Base-by-base conservation (phyloP, 805 yeast species). In the Jamesozyma piceae region DNA sequence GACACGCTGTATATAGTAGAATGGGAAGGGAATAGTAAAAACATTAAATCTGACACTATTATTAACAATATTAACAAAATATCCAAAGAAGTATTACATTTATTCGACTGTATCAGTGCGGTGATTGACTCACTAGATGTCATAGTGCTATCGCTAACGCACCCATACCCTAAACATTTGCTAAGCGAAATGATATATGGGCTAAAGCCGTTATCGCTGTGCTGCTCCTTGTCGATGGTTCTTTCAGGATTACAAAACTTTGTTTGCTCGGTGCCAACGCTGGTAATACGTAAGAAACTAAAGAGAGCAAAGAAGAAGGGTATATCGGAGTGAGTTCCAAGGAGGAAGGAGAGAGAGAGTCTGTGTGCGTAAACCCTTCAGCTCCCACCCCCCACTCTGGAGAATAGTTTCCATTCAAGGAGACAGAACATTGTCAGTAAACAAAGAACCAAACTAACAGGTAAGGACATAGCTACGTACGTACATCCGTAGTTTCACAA, bases 1-100 rank as follows among this genome's bases (percentile, higher is more conserved):
- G 82, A 87, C 42, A 86, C 88, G 0, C 63, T 88, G 42, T 85
- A 83, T 57, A 75, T 86, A 18, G 77, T 86, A 15, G 57, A 60
- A 42, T 55, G 58, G 56, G 58, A 55, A 26, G 39, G 44, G 32
- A 48, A 45, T 14, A 19, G 30, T 1, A 41, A 43, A 28, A 35
- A 43, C 17, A 33, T 39, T 4, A 37, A 38, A 21, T 46, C 43
- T 3, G 28, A 36, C 21, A 44, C 40, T 11, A 45, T 56, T 21
- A 36, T 15, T 20, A 28, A 41, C 19, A 54, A 55, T 43, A 47
- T 59, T 14, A 32, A 42, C 26, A 45, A 43, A 15, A 35, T 58
- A 21, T 39, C 49, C 19, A 45, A 49, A 28, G 45, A 48, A 28
- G 55, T 51, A 17, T 39, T 52, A 40, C 55, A 57, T 44, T 41